Evolutionary conservation across 2,329 filamentous ascomycete genomes (phyloP), one percentile per base, ranked within the genome.

Genomic region (Cyphellophora europaea): DNA sequence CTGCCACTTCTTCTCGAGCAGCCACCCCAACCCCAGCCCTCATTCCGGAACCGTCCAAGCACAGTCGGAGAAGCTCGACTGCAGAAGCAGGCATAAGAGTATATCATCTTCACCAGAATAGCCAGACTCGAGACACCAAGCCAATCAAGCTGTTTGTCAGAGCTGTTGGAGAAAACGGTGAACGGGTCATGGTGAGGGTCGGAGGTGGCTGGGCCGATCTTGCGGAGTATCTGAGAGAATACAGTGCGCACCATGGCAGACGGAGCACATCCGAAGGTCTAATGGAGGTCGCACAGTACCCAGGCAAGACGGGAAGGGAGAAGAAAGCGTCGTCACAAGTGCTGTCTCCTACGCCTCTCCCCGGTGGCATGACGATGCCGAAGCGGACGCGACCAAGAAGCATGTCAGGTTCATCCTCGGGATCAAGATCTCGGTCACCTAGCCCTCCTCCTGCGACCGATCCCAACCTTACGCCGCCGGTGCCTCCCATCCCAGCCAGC

Each of bases 151-250:
- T 98, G 4, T 93, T 93, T 52, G 88, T 98, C 34, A 82, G 91
- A 11, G 79, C 87, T 2, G 88, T 98, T 2, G 91, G 91, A 32
- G 87, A 94, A 56, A 72, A 77, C 37, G 85, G 84, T 11, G 87
- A 96, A 58, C 78, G 91, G 33, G 87, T 96, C 42, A 96, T 98
- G 91, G 91, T 98, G 5, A 82, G 91, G 21, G 89, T 98, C 10
- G 91, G 91, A 10, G 91, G 91, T 40, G 91, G 91, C n/a, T 98
- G 91, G 91, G 87, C 88, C 11, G 91, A 98, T 57, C 67, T 98
- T 13, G 89, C 83, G 23, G 91, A 96, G 57, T 98, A 95, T 53
- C 69, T 98, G 27, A 82, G 87, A 49, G 86, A 94, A 56, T 98
- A 95, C 51, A 88, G 87, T 5, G 77, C 79, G 40, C 91, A 98